Evolutionary conservation across 495 filamentous ascomycete genomes (phyloP).

Genomic region (Hypoxylon rickii): DNA sequence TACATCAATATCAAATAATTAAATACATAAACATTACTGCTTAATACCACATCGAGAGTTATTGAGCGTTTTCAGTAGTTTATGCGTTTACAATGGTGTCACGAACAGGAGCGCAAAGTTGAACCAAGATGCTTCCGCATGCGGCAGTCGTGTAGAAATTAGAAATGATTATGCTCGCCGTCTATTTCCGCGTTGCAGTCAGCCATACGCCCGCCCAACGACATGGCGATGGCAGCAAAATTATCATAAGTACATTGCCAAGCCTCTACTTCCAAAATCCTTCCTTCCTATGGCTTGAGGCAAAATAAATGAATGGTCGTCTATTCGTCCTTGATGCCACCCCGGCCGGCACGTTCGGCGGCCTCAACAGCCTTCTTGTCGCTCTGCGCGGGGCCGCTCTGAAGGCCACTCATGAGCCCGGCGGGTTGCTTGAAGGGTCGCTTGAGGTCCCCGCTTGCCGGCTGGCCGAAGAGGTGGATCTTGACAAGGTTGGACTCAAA

Average conservation of each 20-base stretch:
- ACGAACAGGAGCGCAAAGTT: no score
- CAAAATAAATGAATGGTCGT: slow-evolving; percentile 11
- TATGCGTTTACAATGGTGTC: no score
- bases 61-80: no score
- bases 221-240: neutral
- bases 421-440: slow-evolving; percentile 88
- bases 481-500: slow-evolving; percentile 94
- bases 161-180: slow-evolving; percentile 1
- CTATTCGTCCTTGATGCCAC: slow-evolving; percentile 92
- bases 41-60: no score
- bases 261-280: neutral
- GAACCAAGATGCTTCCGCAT: neutral
- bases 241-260: neutral
- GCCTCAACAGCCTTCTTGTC: slow-evolving; percentile 95
- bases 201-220: neutral
- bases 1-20: no score
- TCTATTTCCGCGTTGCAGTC: slow-evolving; percentile 1
- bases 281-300: no score
- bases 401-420: slow-evolving; percentile 76
- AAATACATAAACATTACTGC: no score
- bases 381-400: slow-evolving; percentile 75
- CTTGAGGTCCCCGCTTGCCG: slow-evolving; percentile 90
- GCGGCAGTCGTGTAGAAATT: neutral
- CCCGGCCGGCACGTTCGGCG: slow-evolving; percentile 82
- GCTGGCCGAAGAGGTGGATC: slow-evolving; percentile 88